Evolutionary conservation across 2,329 filamentous ascomycete species (phyloP).

Genomic region (Blumeria graminis): DNA sequence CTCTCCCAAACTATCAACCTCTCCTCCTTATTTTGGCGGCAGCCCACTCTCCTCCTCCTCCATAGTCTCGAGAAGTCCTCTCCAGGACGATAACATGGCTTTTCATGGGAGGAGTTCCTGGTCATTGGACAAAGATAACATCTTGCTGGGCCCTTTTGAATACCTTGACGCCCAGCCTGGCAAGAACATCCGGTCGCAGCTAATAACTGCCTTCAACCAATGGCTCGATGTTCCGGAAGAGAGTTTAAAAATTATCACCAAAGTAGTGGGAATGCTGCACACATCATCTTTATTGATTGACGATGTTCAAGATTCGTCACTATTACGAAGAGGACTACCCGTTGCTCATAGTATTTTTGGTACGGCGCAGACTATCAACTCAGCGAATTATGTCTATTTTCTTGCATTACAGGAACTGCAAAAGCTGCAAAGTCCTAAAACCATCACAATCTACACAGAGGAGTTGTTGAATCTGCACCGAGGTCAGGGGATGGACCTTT

Average conservation of each 20-base stretch:
- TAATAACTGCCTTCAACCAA: conserved; percentile 60
- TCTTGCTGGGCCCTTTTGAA: conserved; percentile 55
- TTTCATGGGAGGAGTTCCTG: conserved; percentile 22
- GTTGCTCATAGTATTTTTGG: conserved; percentile 72
- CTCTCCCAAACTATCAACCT: conserved; percentile 5
- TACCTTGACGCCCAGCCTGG: conserved; percentile 60
- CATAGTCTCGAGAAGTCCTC: conserved; percentile 4
- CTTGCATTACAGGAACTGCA: conserved; percentile 51
- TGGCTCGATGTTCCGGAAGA: conserved; percentile 53
- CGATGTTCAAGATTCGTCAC: conserved; percentile 65
- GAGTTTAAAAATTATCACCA: conserved; percentile 50
- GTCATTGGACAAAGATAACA: conserved; percentile 51
- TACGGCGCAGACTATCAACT: conserved; percentile 71
- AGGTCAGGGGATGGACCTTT: conserved; percentile 77
- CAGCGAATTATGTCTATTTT: conserved; percentile 78
- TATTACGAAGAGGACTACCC: conserved; percentile 53
- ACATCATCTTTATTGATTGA: conserved; percentile 66
- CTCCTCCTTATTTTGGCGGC: conserved; percentile 5
- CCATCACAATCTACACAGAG: conserved; percentile 51
- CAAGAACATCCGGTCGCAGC: conserved; percentile 60
- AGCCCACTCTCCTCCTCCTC: conserved; percentile 7
- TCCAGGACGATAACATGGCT: conserved; percentile 12
- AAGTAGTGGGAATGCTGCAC: conserved; percentile 65
- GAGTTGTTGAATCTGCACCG: conserved; percentile 67
- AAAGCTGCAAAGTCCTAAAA: conserved; percentile 40